A percentile compares a stretch with the other conserved stretches of the same genome.
Evolutionary conservation across 1,284 basidiomycete species (phyloP).

Genomic region (Ceratobasidium papillatum): DNA sequence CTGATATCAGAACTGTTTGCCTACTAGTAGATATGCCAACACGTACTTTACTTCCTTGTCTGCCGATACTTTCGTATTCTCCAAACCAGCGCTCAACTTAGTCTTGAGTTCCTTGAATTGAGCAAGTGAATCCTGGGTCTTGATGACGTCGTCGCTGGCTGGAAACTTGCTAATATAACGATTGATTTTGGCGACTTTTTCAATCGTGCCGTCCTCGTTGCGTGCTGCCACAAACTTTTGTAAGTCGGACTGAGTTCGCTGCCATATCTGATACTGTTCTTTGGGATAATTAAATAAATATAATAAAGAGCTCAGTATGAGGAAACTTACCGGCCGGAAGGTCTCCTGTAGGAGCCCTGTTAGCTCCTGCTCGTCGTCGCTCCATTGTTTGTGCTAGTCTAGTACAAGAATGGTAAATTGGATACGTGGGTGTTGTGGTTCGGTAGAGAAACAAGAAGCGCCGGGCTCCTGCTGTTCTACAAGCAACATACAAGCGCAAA

Average conservation of each 20-base stretch:
- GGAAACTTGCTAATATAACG: conserved; percentile 75
- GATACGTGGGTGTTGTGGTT: background rate
- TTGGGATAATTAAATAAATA: background rate
- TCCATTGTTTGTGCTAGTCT: conserved; percentile 55
- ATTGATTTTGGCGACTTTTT: conserved; percentile 74
- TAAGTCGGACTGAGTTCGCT: conserved; percentile 42
- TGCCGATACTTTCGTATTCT: conserved; percentile 66
- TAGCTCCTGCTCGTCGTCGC: conserved; percentile 59
- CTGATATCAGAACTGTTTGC: conserved; percentile 36
- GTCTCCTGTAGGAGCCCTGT: conserved; percentile 59
- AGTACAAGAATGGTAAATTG: background rate
- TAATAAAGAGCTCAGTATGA: conserved; percentile 36
- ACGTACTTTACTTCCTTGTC: conserved; percentile 72
- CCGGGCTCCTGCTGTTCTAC: background rate
- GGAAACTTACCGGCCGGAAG: conserved; percentile 63
- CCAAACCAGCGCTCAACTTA: conserved; percentile 67
- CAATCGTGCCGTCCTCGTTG: conserved; percentile 59
- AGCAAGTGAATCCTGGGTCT: conserved; percentile 68
- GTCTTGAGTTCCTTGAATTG: conserved; percentile 68
- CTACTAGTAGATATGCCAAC: background rate
- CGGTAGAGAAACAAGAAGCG: background rate
- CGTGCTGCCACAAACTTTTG: conserved; percentile 76
- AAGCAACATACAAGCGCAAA: background rate
- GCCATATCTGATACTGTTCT: conserved; percentile 36
- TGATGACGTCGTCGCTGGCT: conserved; percentile 66